A percentile compares a stretch with the other conserved stretches of the same genome.
Conservation (phyloP, 345 rosid species). For the Lenwebbia sp. region DNA sequence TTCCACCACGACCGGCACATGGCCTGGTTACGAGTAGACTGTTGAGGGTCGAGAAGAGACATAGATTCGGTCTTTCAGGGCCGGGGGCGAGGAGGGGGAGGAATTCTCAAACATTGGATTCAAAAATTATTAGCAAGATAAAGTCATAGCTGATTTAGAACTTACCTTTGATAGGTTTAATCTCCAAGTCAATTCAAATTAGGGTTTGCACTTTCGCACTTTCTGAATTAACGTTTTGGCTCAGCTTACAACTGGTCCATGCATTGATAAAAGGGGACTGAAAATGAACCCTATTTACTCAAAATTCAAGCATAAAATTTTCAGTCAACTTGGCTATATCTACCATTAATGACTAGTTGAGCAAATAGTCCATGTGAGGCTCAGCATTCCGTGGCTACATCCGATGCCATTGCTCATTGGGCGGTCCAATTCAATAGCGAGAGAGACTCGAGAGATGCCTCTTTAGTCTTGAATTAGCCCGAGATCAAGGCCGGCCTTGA, state of each 20-base stretch:
- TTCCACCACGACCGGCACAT: neutral
- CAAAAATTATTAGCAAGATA: neutral
- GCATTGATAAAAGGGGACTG: neutral
- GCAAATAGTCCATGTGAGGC: neutral
- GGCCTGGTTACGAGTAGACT: neutral
- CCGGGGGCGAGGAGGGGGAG: too few species aligned
- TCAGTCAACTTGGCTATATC: fast-evolving
- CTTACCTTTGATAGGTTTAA: neutral
- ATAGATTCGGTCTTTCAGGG: too few species aligned
- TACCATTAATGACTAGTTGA: neutral
- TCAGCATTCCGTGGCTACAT: neutral
- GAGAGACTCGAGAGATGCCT: neutral
- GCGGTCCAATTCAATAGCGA: neutral
- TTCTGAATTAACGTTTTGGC: neutral
- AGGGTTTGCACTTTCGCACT: neutral
- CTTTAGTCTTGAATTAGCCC: neutral
- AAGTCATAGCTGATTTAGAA: neutral
- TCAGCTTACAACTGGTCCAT: neutral
- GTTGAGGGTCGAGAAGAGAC: too few species aligned
- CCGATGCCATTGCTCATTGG: neutral
- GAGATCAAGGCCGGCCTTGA: neutral
- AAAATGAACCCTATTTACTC: neutral
- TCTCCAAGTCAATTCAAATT: neutral
- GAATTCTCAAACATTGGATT: neutral
- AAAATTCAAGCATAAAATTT: neutral